A percentile compares a stretch with the other conserved stretches of the same genome.
phyloP scores from a whole-genome alignment of 1,284 basidiomycete species.

The Ceratobasidium sp. region DNA sequence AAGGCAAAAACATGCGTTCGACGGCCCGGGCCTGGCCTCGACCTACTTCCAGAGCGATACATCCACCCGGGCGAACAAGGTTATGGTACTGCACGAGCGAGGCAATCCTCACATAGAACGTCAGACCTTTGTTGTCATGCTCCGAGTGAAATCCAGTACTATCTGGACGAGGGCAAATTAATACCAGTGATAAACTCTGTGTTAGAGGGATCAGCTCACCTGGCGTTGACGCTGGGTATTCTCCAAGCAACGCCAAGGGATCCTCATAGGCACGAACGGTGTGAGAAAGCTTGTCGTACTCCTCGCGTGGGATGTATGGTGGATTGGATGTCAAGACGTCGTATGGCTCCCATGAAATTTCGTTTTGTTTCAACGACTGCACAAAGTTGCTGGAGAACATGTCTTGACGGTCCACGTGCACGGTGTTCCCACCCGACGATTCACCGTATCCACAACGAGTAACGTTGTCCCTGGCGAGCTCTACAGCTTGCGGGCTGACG shows the following conservation, averaged over 20 bases:
- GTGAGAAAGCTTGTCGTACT: conserved; percentile 70
- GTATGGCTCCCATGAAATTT: conserved; percentile 62
- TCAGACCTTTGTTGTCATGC: conserved; percentile 4
- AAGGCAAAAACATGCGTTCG: conserved; percentile 21
- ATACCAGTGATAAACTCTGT: conserved; percentile 10
- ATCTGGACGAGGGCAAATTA: conserved; percentile 9
- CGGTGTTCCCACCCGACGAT: conserved; percentile 30
- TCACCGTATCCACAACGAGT: conserved; percentile 57
- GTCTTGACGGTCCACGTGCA: conserved; percentile 57
- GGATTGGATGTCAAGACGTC: conserved; percentile 91
- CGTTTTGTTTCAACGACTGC: conserved; percentile 9
- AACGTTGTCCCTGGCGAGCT: conserved; percentile 78
- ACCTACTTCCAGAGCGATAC: conserved; percentile 33
- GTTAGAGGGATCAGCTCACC: conserved; percentile 50
- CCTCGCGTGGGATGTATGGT: conserved; percentile 83
- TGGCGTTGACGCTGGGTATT: conserved; percentile 52
- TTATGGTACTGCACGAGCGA: conserved; percentile 21
- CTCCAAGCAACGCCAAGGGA: conserved; percentile 80
- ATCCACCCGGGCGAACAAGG: conserved; percentile 24
- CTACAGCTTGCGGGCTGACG: conserved; percentile 72
- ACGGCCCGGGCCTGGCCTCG: conserved; percentile 21
- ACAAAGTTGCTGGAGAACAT: conserved; percentile 57
- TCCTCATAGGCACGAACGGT: conserved; percentile 85
- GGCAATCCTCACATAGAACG: conserved; percentile 25
- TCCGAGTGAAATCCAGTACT: background rate